Evolutionary conservation across 805 yeast species (phyloP).

Genomic region (Ogataea neopini): DNA sequence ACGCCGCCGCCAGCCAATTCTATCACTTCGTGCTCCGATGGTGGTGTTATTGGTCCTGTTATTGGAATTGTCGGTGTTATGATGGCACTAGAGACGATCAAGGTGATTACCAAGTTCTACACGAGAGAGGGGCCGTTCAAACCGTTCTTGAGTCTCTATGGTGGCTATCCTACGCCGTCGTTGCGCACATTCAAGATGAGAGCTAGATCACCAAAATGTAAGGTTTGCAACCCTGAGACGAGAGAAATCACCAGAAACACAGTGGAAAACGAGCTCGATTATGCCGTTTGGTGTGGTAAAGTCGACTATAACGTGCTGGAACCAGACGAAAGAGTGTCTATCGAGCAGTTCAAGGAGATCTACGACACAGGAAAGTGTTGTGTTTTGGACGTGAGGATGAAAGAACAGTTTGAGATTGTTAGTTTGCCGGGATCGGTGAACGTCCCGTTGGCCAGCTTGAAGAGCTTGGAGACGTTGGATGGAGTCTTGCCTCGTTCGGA

Average conservation of each 20-base stretch:
- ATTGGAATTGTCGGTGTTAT: slow-evolving; percentile 87
- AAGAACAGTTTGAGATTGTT: slow-evolving; percentile 71
- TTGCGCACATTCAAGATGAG: slow-evolving; percentile 81
- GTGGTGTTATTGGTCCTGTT: slow-evolving; percentile 95
- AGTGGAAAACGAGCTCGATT: slow-evolving; percentile 57
- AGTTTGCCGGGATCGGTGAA: slow-evolving; percentile 59
- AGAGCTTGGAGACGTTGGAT: slow-evolving; percentile 30
- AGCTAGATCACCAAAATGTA: slow-evolving; percentile 58
- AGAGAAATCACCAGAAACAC: slow-evolving; percentile 50
- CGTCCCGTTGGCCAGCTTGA: slow-evolving; percentile 57
- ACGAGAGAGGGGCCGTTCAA: slow-evolving; percentile 51
- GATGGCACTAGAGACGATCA: slow-evolving; percentile 88
- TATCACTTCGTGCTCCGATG: slow-evolving; percentile 85
- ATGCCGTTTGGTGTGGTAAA: slow-evolving; percentile 74
- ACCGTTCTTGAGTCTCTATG: slow-evolving; percentile 72
- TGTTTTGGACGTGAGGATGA: slow-evolving; percentile 77
- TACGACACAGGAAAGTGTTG: slow-evolving; percentile 28
- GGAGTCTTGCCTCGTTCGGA: too few species aligned
- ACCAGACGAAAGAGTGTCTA: slow-evolving; percentile 47
- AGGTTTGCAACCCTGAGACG: slow-evolving; percentile 54
- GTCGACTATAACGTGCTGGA: slow-evolving; percentile 46
- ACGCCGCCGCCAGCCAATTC: slow-evolving; percentile 83
- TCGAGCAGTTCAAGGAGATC: slow-evolving; percentile 34
- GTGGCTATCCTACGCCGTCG: slow-evolving; percentile 58
- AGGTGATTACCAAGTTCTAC: slow-evolving; percentile 63